phyloP scores from a whole-genome alignment of 345 rosid species.

The Acer yangbiense region DNA sequence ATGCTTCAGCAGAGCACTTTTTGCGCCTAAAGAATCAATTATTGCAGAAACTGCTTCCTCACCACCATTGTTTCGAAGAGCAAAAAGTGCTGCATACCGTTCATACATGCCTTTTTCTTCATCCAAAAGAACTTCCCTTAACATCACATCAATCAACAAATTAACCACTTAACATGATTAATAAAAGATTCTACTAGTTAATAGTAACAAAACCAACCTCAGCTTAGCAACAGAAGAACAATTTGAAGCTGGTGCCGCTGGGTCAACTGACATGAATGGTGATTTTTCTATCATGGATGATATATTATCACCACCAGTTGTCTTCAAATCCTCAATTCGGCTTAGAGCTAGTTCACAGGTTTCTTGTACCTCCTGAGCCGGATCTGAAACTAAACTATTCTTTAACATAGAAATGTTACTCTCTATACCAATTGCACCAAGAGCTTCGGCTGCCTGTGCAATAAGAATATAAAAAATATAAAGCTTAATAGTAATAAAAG shows the following conservation, averaged over 20 bases:
- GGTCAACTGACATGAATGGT: conserved; percentile 94
- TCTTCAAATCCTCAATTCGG: conserved; percentile 65
- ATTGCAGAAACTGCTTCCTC: conserved; percentile 80
- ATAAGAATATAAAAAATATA: conserved; percentile 8
- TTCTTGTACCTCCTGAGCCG: conserved; percentile 94
- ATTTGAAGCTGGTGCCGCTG: conserved; percentile 74
- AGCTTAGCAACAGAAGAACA: conserved; percentile 63
- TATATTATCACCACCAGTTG: conserved; percentile 24
- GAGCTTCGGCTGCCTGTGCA: conserved; percentile 92
- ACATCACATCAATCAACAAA: conserved; percentile 37
- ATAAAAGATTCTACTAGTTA: neutral
- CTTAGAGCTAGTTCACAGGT: conserved; percentile 95
- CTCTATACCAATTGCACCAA: conserved; percentile 86
- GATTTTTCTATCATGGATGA: conserved; percentile 55
- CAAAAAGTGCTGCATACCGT: conserved; percentile 90
- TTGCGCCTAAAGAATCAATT: conserved; percentile 70
- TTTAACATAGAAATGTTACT: conserved; percentile 55
- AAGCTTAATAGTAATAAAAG: neutral
- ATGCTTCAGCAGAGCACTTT: conserved; percentile 87
- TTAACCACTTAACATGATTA: conserved; percentile 14
- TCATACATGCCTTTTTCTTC: conserved; percentile 88
- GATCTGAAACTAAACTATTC: conserved; percentile 68
- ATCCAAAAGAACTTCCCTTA: conserved; percentile 77
- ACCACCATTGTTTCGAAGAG: conserved; percentile 84
- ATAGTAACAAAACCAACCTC: conserved; percentile 45